Evolutionary conservation across 148 eudicot species (phyloP), one percentile per base, ranked within the genome.

Genomic region (Diospyros lotus): DNA sequence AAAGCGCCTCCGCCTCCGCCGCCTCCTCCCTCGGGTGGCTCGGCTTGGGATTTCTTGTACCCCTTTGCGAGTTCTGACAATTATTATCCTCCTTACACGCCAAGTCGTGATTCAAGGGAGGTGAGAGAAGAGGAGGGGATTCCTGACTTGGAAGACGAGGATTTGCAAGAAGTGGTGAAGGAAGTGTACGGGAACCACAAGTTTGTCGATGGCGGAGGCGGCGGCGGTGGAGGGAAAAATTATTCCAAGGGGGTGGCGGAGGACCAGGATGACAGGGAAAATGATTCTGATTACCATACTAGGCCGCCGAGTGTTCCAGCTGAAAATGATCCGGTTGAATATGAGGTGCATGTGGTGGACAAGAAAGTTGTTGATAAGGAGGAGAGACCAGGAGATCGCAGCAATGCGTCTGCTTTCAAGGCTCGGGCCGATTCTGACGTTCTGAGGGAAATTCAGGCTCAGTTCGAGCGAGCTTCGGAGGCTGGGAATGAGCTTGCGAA

Each of bases 121-220:
- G 86, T 91, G 78, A 92, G 99, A 12, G 98, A 91, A 42, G 98
- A 89, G 41, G 99, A 95, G 73, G 99, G 99, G 53, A 95, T 95
- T 38, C 98, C 99, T 15, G 99, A 95, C 58, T 89, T 95, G 80
- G 99, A 93, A 66, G 97, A 91, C 59, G 99, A 93, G 77, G 93
- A 88, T 64, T 84, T 79, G 72, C 87, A 89, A 13, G 99, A 89
- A 75, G 94, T 95, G 77, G 97, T 95, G 12, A 93, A 95, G 75
- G 91, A 95, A 75, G 92, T 92, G 45, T 80, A 90, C 39, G 86
- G 84, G 2, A 44, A 86, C 73, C 89, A 84, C 79, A 95, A 89
- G 54, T 77, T 86, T 45, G 87, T 87, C 2, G 90, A 90, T 40
- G 83, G 71, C 10, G 75, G 66, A n/a, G 77, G 68, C 46, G 52